Percentiles rank a stretch among this genome's conserved stretches.
Conservation (phyloP, 371 early-diverging fungal genomes). For the Umbelopsis sp. region DNA sequence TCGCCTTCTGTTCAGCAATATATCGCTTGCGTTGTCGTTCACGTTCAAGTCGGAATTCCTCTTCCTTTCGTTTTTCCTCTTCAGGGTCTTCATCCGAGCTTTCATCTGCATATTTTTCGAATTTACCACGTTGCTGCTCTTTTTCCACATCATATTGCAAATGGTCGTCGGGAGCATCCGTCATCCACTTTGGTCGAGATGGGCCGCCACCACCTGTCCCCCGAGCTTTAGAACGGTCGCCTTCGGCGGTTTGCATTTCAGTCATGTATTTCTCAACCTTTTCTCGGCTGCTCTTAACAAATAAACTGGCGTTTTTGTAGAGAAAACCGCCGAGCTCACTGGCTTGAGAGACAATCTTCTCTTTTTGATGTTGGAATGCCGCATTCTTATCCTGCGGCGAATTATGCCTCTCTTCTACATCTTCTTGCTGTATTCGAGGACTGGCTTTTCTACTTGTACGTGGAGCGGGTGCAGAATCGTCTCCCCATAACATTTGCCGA, state of each 20-base stretch:
- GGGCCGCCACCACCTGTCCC: conserved; percentile 25
- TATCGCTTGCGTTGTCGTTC: conserved; percentile 23
- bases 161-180: conserved; percentile 39
- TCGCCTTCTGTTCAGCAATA: conserved; percentile 21
- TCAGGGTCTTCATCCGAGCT: conserved; percentile 36
- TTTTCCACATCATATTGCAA: conserved; percentile 8
- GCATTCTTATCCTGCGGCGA: conserved; percentile 15
- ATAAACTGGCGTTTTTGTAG: conserved; percentile 72
- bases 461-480: conserved; percentile 5
- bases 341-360: conserved; percentile 67
- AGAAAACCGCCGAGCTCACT: conserved; percentile 72
- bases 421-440: neutral
- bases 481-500: conserved; percentile 23
- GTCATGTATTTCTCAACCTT: conserved; percentile 67
- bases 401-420: conserved; percentile 1
- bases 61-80: conserved; percentile 25
- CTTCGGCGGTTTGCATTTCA: conserved; percentile 61
- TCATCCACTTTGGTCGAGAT: conserved; percentile 42
- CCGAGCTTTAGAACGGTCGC: conserved; percentile 33
- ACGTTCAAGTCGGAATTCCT: conserved; percentile 25
- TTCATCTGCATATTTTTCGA: conserved; percentile 31
- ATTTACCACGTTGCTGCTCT: neutral
- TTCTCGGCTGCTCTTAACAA: conserved; percentile 71
- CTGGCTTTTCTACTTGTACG: neutral
- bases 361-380: conserved; percentile 56